Evolutionary conservation across 2,329 filamentous ascomycete species (phyloP).

Genomic region (Pyrenophora teres): DNA sequence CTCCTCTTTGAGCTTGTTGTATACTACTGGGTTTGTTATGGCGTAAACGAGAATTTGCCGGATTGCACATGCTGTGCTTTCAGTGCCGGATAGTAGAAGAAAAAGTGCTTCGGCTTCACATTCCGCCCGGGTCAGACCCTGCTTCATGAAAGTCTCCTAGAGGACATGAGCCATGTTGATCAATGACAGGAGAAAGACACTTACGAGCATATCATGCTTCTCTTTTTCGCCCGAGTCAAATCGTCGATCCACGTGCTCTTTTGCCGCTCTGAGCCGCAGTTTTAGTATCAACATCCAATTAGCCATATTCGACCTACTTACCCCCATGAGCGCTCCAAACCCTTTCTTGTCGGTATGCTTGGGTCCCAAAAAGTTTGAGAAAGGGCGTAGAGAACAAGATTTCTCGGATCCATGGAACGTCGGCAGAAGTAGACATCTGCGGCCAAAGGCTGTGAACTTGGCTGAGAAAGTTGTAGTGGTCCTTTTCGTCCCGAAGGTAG

Average conservation of each 20-base stretch:
- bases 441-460: conserved; percentile 2
- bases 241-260: no score
- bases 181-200: no score
- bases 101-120: no score
- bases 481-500: conserved; percentile 8
- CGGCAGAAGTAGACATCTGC: conserved; percentile 4
- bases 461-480: conserved; percentile 9
- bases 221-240: no score
- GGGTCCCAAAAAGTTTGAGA: conserved; percentile 2
- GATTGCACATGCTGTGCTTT: not conserved
- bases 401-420: conserved; percentile 10
- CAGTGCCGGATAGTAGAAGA: no score
- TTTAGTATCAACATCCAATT: no score
- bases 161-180: no score
- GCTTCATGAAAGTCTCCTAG: no score
- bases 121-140: no score
- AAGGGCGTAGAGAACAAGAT: conserved; percentile 7
- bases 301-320: no score
- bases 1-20: conserved; percentile 9
- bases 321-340: conserved; percentile 1
- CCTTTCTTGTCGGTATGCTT: conserved; percentile 5
- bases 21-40: conserved; percentile 9
- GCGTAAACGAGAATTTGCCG: conserved; percentile 7
- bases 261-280: no score
- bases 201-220: no score